Base-by-base conservation (phyloP, 768 basidiomycete species). In the Dacryopinax spathularia region DNA sequence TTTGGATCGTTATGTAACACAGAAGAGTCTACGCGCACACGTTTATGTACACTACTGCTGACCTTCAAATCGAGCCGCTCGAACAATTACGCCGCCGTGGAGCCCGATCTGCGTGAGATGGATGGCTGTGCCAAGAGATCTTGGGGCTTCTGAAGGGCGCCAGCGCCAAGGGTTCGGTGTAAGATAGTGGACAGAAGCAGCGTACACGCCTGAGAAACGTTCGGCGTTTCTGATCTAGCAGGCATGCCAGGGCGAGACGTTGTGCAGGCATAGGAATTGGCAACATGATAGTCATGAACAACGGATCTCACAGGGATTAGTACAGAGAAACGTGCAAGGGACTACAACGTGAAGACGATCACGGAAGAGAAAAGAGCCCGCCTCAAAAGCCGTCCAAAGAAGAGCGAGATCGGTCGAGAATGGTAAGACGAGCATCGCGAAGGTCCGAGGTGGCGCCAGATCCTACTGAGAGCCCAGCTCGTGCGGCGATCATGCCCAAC, bases 121-220 rank as follows among this genome's bases (percentile, higher is more conserved):
- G 48, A 56, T 56, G 48, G 48, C 48, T 56, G 48, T 56, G 48
- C 48, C 9, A 18, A 27, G 3, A 56, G 48, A 56, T 56, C 6
- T 4, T 56, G 31, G 48, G n/a, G 48, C 31, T 56, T 29, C 48
- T 56, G 48, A 56, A 20, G 5, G 25, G 36, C 12, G 48, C 48
- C 48, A 56, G 48, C 39, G 16, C 7, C 48, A 56, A 56, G 48
- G 48, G 13, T 56, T 56, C 48, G 29, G 15, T 15, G 6, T 3
- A 18, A 56, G 48, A 56, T 56, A 56, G 48, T 29, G 31, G 48
- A 31, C 48, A 56, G 48, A 56, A 56, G 48, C 48, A 15, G 48
- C 48, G 18, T 9, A 9, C 48, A 25, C 25, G 31, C 31, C 10
- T 56, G 29, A 31, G n/a, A 31, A 56, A 56, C 39, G 39, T 15